phyloP scores from a whole-genome alignment of 1,139 yeast species.

The Pichia sp. region DNA sequence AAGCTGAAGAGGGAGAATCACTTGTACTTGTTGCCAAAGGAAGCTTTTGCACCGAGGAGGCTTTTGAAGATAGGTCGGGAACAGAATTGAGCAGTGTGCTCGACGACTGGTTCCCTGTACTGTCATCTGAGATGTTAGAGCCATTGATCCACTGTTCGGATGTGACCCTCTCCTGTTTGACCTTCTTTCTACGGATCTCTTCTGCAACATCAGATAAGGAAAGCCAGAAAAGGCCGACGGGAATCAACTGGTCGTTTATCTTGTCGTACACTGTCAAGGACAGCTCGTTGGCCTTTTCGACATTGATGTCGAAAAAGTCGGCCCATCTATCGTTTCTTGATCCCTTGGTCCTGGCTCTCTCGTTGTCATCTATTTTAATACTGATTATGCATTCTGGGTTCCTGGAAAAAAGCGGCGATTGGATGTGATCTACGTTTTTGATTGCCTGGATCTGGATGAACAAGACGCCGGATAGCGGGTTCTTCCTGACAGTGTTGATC shows the following conservation, averaged over 20 bases:
- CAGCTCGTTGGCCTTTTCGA: constrained; percentile 87
- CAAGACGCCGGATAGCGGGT: constrained; percentile 78
- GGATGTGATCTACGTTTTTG: constrained; percentile 88
- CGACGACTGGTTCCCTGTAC: not conserved
- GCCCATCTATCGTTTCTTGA: constrained; percentile 79
- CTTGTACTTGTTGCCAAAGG: not conserved
- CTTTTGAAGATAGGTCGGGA: constrained; percentile 10
- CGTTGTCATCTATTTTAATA: constrained; percentile 79
- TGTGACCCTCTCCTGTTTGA: constrained; percentile 64
- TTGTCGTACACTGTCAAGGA: constrained; percentile 86
- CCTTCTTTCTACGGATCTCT: constrained; percentile 86
- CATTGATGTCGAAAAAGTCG: constrained; percentile 74
- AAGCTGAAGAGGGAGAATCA: constrained; percentile 6
- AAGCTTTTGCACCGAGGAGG: constrained; percentile 1
- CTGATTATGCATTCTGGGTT: constrained; percentile 76
- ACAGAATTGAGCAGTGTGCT: constrained; percentile 5
- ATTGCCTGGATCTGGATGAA: constrained; percentile 68
- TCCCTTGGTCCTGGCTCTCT: constrained; percentile 59
- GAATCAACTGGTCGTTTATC: constrained; percentile 58
- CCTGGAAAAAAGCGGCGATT: constrained; percentile 71
- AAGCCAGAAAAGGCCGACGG: constrained; percentile 94
- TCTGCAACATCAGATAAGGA: constrained; percentile 87
- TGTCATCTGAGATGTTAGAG: constrained; percentile 25
- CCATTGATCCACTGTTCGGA: constrained; percentile 87
- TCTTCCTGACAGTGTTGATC: constrained; percentile 68